These are phyloP conservation scores for Enteropsectra breve DNA, from an alignment of 371 early-diverging fungal genomes.

Conservation along the genomic window DNA sequence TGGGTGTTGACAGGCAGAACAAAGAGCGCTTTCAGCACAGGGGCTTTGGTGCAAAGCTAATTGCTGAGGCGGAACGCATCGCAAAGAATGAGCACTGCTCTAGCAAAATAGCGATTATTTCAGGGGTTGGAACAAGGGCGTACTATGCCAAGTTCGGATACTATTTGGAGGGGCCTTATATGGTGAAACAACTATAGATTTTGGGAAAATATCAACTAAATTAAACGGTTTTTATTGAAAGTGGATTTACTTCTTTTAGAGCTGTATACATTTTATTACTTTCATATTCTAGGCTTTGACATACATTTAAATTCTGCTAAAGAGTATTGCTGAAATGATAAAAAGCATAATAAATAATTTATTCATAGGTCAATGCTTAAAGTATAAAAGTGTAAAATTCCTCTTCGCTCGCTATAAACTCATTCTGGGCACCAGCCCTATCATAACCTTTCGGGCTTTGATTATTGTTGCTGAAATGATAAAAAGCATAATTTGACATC, in stretches of 20 bases:
- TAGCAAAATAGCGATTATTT: slow-evolving; percentile 86
- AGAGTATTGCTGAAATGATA: too few relatives aligned
- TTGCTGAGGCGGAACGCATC: slow-evolving; percentile 98
- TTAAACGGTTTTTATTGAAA: not conserved
- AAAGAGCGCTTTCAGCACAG: slow-evolving; percentile 97
- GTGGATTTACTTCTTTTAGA: too few relatives aligned
- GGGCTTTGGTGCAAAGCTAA: slow-evolving; percentile 90
- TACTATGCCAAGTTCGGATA: slow-evolving; percentile 97
- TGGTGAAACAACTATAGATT: slow-evolving; percentile 60
- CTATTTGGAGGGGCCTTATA: slow-evolving; percentile 71
- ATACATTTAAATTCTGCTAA: too few relatives aligned
- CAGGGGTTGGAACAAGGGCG: slow-evolving; percentile 90
- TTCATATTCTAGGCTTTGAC: not conserved
- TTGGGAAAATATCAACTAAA: too few relatives aligned
- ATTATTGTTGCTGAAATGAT: too few relatives aligned
- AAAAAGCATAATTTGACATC: too few relatives aligned
- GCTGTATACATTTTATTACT: not conserved
- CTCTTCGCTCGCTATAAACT: too few relatives aligned
- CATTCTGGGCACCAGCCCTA: too few relatives aligned
- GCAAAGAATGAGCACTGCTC: slow-evolving; percentile 91
- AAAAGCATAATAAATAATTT: too few relatives aligned
- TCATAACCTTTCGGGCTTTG: too few relatives aligned
- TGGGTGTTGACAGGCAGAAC: slow-evolving; percentile 84
- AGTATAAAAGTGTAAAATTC: too few relatives aligned
- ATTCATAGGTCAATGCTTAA: too few relatives aligned